Evolutionary conservation across 1,284 basidiomycete species (phyloP), one percentile per base, ranked within the genome.

Genomic region (Ceratobasidium papillatum): DNA sequence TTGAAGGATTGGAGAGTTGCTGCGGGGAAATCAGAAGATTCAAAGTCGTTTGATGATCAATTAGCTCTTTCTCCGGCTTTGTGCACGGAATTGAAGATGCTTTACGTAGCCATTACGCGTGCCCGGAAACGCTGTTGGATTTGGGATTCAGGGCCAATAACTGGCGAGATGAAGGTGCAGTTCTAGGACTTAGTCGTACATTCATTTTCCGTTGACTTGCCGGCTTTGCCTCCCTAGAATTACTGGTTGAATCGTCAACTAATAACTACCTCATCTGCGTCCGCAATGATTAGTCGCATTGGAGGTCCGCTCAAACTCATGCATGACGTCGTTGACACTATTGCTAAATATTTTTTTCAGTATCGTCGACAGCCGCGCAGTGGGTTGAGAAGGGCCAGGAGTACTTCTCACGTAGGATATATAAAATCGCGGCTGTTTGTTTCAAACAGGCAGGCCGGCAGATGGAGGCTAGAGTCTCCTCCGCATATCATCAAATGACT

Each of bases 11-110:
- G 76, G 76, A 27, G 30, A 9, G 7, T 17, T 7, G 3, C 45
- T 69, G 22, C 56, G 17, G 7, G 22, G 41, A 22, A 4, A 25
- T 25, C 5, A 45, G 49, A 19, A 36, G 0, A 80, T 92, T 19
- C 79, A 90, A 43, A 30, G 9, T 30, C 19, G 30, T n/a, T n/a
- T n/a, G 19, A 41, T 7, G 7, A 43, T 22, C 22, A 63, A 68
- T 17, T n/a, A 45, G 27, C n/a, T 14, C 19, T 32, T 41, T 38
- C 69, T 36, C 30, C 36, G 19, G 36, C 59, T 32, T 8, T 77
- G 2, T 58, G 66, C 30, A 47, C 32, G 3, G 76, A 77, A 36
- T 43, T 77, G 7, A 77, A 77, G 38, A 34, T 43, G 38, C 58
- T 77, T 1, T 77, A 77, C 22, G 76, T 77, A 11, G 76, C 77